These are phyloP conservation scores for Ceratocystis smalleyi DNA, from an alignment of 2,329 filamentous ascomycete species.

Conservation along the genomic window DNA sequence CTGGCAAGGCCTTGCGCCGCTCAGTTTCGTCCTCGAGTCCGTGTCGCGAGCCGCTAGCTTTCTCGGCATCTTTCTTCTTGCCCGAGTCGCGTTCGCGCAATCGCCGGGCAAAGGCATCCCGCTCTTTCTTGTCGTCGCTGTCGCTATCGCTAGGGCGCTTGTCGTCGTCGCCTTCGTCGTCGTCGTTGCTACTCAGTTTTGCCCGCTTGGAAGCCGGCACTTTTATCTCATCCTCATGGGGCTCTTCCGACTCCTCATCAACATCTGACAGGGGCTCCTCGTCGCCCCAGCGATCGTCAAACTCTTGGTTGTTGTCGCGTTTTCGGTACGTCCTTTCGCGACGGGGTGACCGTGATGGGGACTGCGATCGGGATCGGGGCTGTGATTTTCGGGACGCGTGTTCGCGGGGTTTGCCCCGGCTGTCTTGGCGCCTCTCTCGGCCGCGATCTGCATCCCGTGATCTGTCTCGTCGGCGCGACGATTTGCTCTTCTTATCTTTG, in stretches of 20 bases:
- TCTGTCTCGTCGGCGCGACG: slow-evolving; percentile 10
- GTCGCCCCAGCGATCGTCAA: slow-evolving; percentile 70
- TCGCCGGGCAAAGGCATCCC: slow-evolving; percentile 65
- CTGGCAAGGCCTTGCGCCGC: slow-evolving; percentile 56
- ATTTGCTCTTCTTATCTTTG: slow-evolving; percentile 9
- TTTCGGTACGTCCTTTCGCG: slow-evolving; percentile 30
- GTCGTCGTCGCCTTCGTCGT: slow-evolving; percentile 28
- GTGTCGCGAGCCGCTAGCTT: slow-evolving; percentile 32
- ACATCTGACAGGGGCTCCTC: slow-evolving; percentile 42
- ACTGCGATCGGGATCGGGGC: not conserved
- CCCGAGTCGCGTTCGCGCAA: slow-evolving; percentile 58
- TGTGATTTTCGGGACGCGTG: not conserved
- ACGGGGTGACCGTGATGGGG: slow-evolving; percentile 25
- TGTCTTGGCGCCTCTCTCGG: not conserved
- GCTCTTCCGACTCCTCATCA: slow-evolving; percentile 24
- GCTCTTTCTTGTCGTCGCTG: slow-evolving; percentile 48
- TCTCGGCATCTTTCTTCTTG: slow-evolving; percentile 43
- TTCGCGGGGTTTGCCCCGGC: not conserved
- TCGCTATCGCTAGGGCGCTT: not conserved
- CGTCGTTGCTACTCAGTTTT: slow-evolving; percentile 35
- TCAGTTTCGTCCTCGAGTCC: slow-evolving; percentile 41
- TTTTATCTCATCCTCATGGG: slow-evolving; percentile 43
- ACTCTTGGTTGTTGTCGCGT: slow-evolving; percentile 31
- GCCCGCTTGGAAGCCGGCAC: slow-evolving; percentile 58
- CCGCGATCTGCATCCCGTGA: not conserved